These are phyloP conservation scores for Elongisporangium prolatum DNA, from an alignment of 352 stramenopile genomes.

Conservation along the genomic window DNA sequence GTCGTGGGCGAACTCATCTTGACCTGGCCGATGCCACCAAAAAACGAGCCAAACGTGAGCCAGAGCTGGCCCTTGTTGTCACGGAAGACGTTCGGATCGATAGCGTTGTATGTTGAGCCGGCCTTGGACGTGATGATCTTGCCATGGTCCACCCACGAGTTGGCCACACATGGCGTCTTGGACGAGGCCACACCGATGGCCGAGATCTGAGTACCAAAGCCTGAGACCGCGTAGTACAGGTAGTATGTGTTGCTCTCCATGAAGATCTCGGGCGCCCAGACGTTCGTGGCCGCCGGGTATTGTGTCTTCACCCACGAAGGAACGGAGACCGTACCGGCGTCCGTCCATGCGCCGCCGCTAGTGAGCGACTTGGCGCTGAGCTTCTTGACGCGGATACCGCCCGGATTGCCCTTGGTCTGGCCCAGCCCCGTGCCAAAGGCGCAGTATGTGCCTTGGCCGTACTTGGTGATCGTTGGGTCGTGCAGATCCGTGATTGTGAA, in stretches of 20 bases:
- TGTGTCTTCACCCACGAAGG: no score
- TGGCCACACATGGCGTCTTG: conserved; percentile 32
- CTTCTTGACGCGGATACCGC: no score
- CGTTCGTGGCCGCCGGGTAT: no score
- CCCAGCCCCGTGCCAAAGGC: conserved; percentile 35
- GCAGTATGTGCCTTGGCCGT: conserved; percentile 46
- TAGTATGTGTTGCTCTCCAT: conserved; percentile 40
- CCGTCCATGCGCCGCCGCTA: no score
- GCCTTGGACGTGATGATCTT: conserved; percentile 13
- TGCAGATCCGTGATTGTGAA: conserved; percentile 32
- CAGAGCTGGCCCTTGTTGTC: conserved; percentile 24
- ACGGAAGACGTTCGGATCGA: conserved; percentile 29
- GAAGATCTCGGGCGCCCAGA: conserved; percentile 31
- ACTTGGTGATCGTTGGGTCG: conserved; percentile 46
- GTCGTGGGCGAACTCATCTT: conserved; percentile 18
- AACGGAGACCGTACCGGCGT: no score
- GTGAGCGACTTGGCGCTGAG: no score
- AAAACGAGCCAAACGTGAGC: conserved; percentile 40
- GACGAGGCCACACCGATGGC: conserved; percentile 31
- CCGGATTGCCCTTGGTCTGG: no score
- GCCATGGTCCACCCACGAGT: conserved; percentile 27
- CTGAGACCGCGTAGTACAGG: conserved; percentile 51
- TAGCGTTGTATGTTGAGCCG: conserved; percentile 36
- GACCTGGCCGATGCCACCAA: conserved; percentile 16
- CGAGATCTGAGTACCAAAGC: conserved; percentile 34